Conservation (phyloP, 2,329 filamentous ascomycete species). For the Aspergillus sp. region DNA sequence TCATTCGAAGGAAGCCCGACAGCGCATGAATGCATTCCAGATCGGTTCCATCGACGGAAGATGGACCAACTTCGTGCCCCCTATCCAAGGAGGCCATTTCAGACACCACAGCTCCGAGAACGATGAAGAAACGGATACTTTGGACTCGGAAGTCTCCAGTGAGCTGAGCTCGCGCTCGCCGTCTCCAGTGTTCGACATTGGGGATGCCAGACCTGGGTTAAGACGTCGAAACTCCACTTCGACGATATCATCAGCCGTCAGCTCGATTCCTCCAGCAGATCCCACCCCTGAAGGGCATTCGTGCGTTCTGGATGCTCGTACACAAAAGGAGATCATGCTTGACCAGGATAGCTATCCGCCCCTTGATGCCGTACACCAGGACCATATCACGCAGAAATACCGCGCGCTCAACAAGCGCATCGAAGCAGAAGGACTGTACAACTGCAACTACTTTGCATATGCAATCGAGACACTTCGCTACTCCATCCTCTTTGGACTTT, state of each 20-base stretch:
- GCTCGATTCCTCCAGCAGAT: too few species aligned
- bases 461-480: slow-evolving; percentile 67
- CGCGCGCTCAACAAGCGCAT: slow-evolving; percentile 67
- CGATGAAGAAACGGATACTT: slow-evolving; percentile 22
- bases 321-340: too few species aligned
- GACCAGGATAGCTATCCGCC: too few species aligned
- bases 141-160: neutral
- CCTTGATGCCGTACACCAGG: too few species aligned
- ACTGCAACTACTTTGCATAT: slow-evolving; percentile 76
- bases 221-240: too few species aligned
- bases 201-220: too few species aligned
- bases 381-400: slow-evolving; percentile 59
- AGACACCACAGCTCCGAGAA: slow-evolving; percentile 41
- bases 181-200: too few species aligned
- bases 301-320: too few species aligned
- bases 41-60: slow-evolving; percentile 73
- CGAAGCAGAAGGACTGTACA: slow-evolving; percentile 65
- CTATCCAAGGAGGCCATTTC: slow-evolving; percentile 81
- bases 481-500: slow-evolving; percentile 56
- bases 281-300: too few species aligned
- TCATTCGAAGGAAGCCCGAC: slow-evolving; percentile 72
- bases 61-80: slow-evolving; percentile 83
- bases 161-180: too few species aligned
- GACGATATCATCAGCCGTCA: too few species aligned
- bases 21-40: slow-evolving; percentile 71